These are phyloP conservation scores for Cyphellophora attinorum DNA, from an alignment of 2,329 filamentous ascomycete genomes.

Conservation along the genomic window DNA sequence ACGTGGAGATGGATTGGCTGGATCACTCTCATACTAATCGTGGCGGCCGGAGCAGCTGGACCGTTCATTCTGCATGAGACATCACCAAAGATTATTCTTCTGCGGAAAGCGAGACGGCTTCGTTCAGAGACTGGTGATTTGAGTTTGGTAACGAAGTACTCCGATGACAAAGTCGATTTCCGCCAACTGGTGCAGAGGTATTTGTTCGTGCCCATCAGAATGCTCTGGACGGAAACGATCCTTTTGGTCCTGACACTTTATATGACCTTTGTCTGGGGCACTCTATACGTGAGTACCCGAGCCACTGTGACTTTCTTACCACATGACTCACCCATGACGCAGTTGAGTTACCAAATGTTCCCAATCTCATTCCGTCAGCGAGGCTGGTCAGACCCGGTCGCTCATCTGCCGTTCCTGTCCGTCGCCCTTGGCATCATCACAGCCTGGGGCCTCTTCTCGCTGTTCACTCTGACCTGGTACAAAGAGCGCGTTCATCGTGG, in stretches of 20 bases:
- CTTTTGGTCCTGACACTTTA: constrained; percentile 37
- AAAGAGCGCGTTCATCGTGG: constrained; percentile 9
- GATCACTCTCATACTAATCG: constrained; percentile 30
- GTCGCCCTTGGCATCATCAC: constrained; percentile 33
- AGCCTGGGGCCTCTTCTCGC: constrained; percentile 30
- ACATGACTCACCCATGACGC: constrained; percentile 1
- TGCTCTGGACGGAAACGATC: constrained; percentile 41
- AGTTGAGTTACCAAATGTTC: constrained; percentile 38
- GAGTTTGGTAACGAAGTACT: constrained; percentile 34
- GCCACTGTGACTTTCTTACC: constrained; percentile 23
- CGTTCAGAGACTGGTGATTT: constrained; percentile 26
- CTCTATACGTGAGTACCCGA: constrained; percentile 35
- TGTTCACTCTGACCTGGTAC: constrained; percentile 27
- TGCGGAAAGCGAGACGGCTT: constrained; percentile 26
- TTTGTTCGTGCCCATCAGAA: constrained; percentile 28
- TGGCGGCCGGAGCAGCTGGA: constrained; percentile 13
- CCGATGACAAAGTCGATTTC: constrained; percentile 28
- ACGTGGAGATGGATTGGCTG: constrained; percentile 37
- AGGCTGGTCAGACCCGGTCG: constrained; percentile 31
- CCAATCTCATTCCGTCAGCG: constrained; percentile 25
- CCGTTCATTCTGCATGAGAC: constrained; percentile 26
- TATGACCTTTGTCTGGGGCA: constrained; percentile 42
- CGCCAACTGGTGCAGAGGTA: constrained; percentile 31
- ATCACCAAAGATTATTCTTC: constrained; percentile 27
- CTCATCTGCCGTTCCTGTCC: constrained; percentile 34